These are phyloP conservation scores for Pythium sukuiense DNA, from an alignment of 352 stramenopile species.

Conservation along the genomic window DNA sequence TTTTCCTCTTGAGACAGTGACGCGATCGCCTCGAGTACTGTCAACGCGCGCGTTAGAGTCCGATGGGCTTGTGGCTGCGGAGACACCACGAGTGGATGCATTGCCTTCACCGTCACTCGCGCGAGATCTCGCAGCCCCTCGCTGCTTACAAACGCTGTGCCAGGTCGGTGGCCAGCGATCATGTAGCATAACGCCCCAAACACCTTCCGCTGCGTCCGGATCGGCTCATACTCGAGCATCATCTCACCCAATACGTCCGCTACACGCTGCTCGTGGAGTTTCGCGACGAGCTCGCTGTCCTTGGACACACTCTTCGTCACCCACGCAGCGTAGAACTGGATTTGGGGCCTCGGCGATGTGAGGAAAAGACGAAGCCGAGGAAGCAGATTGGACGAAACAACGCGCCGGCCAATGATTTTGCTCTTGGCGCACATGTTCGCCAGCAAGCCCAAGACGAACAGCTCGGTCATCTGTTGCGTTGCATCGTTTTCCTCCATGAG, in stretches of 20 bases:
- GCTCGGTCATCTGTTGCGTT: conserved; percentile 25
- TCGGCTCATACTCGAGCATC: conserved; percentile 37
- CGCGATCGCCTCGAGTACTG: conserved; percentile 52
- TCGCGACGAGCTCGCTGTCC: conserved; percentile 61
- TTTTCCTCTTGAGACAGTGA: conserved; percentile 29
- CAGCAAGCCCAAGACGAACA: conserved; percentile 32
- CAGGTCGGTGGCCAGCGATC: conserved; percentile 17
- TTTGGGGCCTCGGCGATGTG: conserved; percentile 15
- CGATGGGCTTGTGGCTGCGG: conserved; percentile 36
- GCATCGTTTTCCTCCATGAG: conserved; percentile 14
- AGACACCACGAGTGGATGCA: conserved; percentile 28
- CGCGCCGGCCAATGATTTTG: conserved; percentile 29
- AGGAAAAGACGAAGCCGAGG: conserved; percentile 51
- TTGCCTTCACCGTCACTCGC: conserved; percentile 28
- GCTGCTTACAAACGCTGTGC: conserved; percentile 14
- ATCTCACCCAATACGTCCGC: conserved; percentile 46
- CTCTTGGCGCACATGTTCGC: conserved; percentile 38
- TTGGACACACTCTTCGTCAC: conserved; percentile 62
- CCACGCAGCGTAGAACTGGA: conserved; percentile 54
- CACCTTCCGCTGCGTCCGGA: conserved; percentile 41
- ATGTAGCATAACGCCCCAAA: conserved; percentile 40
- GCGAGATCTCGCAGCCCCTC: conserved; percentile 6
- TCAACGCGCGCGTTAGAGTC: conserved; percentile 40
- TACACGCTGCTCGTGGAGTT: conserved; percentile 52
- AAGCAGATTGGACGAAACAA: conserved; percentile 62